These are phyloP conservation scores for Fulvia fulva DNA, from an alignment of 2,329 filamentous ascomycete species.

Conservation along the genomic window DNA sequence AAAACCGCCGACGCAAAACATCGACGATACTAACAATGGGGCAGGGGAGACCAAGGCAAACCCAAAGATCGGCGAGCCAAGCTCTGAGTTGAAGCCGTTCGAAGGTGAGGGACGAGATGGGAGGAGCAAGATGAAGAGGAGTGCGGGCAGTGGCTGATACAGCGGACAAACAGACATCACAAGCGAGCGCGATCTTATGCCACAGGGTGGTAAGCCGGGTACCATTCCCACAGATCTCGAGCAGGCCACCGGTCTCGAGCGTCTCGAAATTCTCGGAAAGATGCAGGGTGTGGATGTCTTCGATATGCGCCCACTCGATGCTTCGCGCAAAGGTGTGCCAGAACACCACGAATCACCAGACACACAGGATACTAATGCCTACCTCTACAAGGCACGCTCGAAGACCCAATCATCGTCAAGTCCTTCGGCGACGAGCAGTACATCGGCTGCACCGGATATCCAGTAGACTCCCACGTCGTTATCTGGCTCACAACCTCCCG, in stretches of 20 bases:
- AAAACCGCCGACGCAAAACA: slow-evolving; percentile 12
- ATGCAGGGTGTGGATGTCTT: slow-evolving; percentile 98
- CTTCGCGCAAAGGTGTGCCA: slow-evolving; percentile 72
- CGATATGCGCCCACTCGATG: slow-evolving; percentile 94
- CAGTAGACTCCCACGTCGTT: slow-evolving; percentile 85
- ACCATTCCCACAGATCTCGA: slow-evolving; percentile 90
- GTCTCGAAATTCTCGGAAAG: slow-evolving; percentile 98
- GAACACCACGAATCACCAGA: slow-evolving; percentile 1
- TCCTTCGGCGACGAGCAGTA: slow-evolving; percentile 96
- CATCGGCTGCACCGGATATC: slow-evolving; percentile 89
- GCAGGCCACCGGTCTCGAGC: slow-evolving; percentile 94
- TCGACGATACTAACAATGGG: slow-evolving; percentile 7
- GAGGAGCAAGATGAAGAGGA: background rate
- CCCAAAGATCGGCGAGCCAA: slow-evolving; percentile 36
- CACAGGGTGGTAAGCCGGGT: slow-evolving; percentile 75
- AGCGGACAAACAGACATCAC: slow-evolving; percentile 65
- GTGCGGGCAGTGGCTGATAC: slow-evolving; percentile 10
- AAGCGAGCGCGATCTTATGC: slow-evolving; percentile 73
- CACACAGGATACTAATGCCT: background rate
- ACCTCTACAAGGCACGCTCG: slow-evolving; percentile 64
- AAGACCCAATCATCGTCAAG: slow-evolving; percentile 85
- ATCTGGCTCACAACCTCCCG: slow-evolving; percentile 87
- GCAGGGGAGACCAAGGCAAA: slow-evolving; percentile 24
- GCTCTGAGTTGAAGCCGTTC: slow-evolving; percentile 43
- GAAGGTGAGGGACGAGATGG: slow-evolving; percentile 34